These are phyloP conservation scores for Sporothrix humicola DNA, from an alignment of 2,329 filamentous ascomycete genomes.

Conservation along the genomic window DNA sequence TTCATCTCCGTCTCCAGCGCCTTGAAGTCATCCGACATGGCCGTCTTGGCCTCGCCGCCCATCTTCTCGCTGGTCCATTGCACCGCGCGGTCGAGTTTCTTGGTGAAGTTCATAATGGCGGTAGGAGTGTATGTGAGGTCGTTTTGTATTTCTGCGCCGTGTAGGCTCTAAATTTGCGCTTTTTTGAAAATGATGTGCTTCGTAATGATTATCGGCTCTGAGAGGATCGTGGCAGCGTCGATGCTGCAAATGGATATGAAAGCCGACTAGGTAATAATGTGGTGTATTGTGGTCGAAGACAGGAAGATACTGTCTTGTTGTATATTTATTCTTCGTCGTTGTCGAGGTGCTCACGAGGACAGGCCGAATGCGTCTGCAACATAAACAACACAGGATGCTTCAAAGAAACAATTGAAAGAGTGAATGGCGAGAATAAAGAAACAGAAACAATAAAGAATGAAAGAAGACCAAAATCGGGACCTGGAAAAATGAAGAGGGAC, in stretches of 20 bases:
- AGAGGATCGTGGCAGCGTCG: background rate
- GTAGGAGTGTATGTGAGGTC: background rate
- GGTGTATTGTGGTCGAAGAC: background rate
- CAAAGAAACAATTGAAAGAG: slow-evolving; percentile 2
- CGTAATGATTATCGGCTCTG: background rate
- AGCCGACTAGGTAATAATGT: background rate
- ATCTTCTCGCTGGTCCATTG: slow-evolving; percentile 99
- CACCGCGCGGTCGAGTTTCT: slow-evolving; percentile 93
- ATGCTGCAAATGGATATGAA: background rate
- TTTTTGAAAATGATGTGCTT: background rate
- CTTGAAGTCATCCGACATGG: slow-evolving; percentile 88
- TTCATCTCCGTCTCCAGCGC: slow-evolving; percentile 88
- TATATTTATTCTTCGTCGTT: too few relatives aligned
- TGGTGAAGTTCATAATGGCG: slow-evolving; percentile 63
- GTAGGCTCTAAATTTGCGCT: too few relatives aligned
- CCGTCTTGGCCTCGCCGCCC: slow-evolving; percentile 87
- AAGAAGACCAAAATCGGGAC: background rate
- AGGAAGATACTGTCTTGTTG: background rate
- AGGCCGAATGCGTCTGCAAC: slow-evolving; percentile 24
- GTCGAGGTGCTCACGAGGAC: background rate
- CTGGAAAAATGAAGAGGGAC: background rate
- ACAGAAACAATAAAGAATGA: background rate
- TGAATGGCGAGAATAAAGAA: slow-evolving; percentile 10
- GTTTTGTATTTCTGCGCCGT: background rate
- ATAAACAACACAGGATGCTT: background rate